Evolutionary conservation across 805 yeast genomes (phyloP).

Genomic region (Barnettozyma sp.): DNA sequence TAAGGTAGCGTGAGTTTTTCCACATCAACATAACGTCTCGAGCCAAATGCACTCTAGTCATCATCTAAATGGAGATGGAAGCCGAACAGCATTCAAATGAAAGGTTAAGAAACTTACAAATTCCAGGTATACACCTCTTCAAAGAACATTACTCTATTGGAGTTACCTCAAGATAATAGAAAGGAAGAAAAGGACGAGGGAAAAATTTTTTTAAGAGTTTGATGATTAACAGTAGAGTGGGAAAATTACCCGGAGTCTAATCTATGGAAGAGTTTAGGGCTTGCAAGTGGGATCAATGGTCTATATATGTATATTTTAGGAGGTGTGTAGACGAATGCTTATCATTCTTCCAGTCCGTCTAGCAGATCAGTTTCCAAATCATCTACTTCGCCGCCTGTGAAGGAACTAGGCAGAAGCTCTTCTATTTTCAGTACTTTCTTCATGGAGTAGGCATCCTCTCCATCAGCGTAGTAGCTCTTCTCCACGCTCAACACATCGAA

Average conservation of each 20-base stretch:
- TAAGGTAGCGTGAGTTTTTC: slow-evolving; percentile 98
- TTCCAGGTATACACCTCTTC: too few species aligned
- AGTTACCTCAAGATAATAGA: too few species aligned
- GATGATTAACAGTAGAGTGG: too few species aligned
- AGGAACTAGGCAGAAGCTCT: slow-evolving; percentile 52
- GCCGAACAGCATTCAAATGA: too few species aligned
- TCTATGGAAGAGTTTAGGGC: too few species aligned
- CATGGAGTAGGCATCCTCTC: slow-evolving; percentile 98
- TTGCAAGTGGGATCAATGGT: too few species aligned
- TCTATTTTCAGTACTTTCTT: slow-evolving; percentile 56
- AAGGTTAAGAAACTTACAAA: too few species aligned
- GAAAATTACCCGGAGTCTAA: too few species aligned
- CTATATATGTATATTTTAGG: too few species aligned
- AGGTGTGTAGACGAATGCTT: background rate
- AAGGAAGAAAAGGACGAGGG: too few species aligned
- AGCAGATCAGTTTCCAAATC: slow-evolving; percentile 46
- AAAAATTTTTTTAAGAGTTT: too few species aligned
- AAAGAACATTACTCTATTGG: too few species aligned
- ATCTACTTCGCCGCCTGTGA: slow-evolving; percentile 47
- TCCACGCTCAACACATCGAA: slow-evolving; percentile 82
- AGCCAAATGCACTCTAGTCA: slow-evolving; percentile 94
- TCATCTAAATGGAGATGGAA: slow-evolving; percentile 10
- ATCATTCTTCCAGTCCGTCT: slow-evolving; percentile 28
- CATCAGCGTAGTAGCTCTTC: slow-evolving; percentile 89
- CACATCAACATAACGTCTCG: slow-evolving; percentile 95